Evolutionary conservation across 176 grass and related monocot genomes (phyloP), one percentile per base, ranked within the genome.

Genomic region (Carex littledalei): DNA sequence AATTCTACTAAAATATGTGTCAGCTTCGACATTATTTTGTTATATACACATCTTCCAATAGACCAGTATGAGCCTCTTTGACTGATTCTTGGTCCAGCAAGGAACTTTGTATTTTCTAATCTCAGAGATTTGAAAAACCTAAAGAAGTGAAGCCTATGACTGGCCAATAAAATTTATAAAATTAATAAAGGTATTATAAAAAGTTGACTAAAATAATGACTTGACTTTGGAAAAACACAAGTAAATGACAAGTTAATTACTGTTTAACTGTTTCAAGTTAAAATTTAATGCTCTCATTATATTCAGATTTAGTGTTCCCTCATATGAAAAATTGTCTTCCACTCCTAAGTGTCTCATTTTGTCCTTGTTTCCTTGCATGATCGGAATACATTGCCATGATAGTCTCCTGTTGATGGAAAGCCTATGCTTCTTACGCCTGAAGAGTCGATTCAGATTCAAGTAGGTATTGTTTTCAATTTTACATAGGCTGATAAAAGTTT

Each of bases 361-460:
- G 4, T 77, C 11, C 31, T 55, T 77, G 49, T 55, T 77, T 77
- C 73, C 45, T 55, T 77, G 47, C 73, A 55, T 77, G 47, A 77
- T 45, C 1, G 47, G 35, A 72, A 72, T 49, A 47, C 14, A 56
- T 65, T 64, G 22, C 24, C 1, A 83, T 88, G 14, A 45, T 65
- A 98, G 95, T 98, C 95, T 74, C 95, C 95, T 74, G 91, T 98
- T 92, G 95, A 98, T 88, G 95, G 91, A 83, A 95, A 98, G 78
- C 93, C 91, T 21, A 95, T 95, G 95, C 93, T 98, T 43, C 86
- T 98, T 79, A 98, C 95, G 49, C 95, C 93, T 78, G 95, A 95
- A 84, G 93, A 95, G 72, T 98, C 95, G 4, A 98, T 95, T 64
- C 91, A 98, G 85, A 95, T 98, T 78, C 95, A 98, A 92, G 95